These are phyloP conservation scores for Nepenthes gracilis DNA, from an alignment of 148 eudicot species.

Conservation along the genomic window DNA sequence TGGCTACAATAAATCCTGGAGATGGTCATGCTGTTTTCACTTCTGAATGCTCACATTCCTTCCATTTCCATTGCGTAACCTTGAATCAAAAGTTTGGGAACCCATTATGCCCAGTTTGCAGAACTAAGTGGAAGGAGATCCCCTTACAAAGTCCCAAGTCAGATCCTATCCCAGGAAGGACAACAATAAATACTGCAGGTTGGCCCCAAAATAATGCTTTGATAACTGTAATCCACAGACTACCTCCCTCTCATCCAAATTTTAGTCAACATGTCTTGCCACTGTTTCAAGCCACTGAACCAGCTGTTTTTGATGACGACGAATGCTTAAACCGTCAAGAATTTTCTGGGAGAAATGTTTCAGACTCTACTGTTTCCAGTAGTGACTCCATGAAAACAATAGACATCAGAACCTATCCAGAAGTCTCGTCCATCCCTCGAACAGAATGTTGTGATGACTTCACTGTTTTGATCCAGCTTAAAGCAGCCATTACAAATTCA, in stretches of 20 bases:
- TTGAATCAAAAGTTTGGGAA: conserved; percentile 75
- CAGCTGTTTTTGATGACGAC: conserved; percentile 62
- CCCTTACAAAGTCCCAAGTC: conserved; percentile 49
- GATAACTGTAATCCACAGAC: conserved; percentile 37
- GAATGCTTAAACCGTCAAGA: conserved; percentile 40
- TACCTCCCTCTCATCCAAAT: conserved; percentile 36
- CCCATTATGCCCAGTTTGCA: conserved; percentile 71
- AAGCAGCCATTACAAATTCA: conserved; percentile 41
- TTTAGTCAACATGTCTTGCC: conserved; percentile 25
- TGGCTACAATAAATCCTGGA: conserved; percentile 49
- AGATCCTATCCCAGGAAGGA: conserved; percentile 25
- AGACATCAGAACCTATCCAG: conserved; percentile 42
- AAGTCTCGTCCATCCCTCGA: conserved; percentile 41
- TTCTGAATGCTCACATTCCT: conserved; percentile 86
- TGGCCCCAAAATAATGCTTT: conserved; percentile 28
- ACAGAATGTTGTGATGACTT: conserved; percentile 28
- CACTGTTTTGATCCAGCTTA: conserved; percentile 52
- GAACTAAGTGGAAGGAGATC: conserved; percentile 78
- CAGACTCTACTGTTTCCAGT: conserved; percentile 8
- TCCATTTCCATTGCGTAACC: conserved; percentile 74
- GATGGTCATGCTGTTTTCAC: conserved; percentile 85
- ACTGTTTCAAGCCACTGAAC: conserved; percentile 43
- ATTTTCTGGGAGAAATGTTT: conserved; percentile 8
- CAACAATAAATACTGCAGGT: conserved; percentile 24
- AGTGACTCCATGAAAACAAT: conserved; percentile 16